A percentile compares a stretch with the other conserved stretches of the same genome.
These are phyloP conservation scores for Castanea crenata DNA, from an alignment of 306 rosid genomes.

Conservation along the genomic window DNA sequence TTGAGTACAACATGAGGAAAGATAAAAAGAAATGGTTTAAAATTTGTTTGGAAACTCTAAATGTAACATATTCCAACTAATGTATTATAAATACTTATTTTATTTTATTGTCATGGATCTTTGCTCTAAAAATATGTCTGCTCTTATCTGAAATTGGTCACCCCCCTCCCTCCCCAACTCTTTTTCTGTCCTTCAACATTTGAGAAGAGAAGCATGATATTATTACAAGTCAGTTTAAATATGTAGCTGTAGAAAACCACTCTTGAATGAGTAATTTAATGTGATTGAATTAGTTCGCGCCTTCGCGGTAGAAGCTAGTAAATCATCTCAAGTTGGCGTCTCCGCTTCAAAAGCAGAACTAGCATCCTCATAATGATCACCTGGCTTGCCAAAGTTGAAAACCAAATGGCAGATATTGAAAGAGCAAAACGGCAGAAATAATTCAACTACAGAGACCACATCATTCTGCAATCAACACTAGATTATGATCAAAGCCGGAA, in stretches of 20 bases:
- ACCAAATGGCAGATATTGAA: not conserved
- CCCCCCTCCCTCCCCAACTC: too few relatives aligned
- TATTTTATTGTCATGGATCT: too few relatives aligned
- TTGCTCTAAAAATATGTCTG: too few relatives aligned
- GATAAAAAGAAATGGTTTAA: conserved; percentile 16
- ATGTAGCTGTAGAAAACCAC: not conserved
- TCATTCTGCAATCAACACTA: conserved; percentile 65
- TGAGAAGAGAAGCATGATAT: not conserved
- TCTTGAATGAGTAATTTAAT: not conserved
- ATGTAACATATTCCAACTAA: not conserved
- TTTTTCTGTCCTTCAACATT: too few relatives aligned
- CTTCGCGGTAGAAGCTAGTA: not conserved
- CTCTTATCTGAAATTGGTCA: too few relatives aligned
- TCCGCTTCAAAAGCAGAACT: not conserved
- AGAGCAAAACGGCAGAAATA: not conserved
- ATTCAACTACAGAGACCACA: conserved; percentile 4
- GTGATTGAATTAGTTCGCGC: not conserved
- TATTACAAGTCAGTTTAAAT: not conserved
- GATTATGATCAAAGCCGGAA: conserved; percentile 85
- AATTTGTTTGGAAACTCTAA: conserved; percentile 6
- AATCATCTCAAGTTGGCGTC: not conserved
- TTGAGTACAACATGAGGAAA: conserved; percentile 7
- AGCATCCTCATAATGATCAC: not conserved
- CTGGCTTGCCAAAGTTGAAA: not conserved
- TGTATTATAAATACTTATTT: not conserved